Percentiles rank a stretch among this genome's conserved stretches.
Conservation (phyloP, 225 moss, liverwort and hornwort species). For the Ulota crispa region DNA sequence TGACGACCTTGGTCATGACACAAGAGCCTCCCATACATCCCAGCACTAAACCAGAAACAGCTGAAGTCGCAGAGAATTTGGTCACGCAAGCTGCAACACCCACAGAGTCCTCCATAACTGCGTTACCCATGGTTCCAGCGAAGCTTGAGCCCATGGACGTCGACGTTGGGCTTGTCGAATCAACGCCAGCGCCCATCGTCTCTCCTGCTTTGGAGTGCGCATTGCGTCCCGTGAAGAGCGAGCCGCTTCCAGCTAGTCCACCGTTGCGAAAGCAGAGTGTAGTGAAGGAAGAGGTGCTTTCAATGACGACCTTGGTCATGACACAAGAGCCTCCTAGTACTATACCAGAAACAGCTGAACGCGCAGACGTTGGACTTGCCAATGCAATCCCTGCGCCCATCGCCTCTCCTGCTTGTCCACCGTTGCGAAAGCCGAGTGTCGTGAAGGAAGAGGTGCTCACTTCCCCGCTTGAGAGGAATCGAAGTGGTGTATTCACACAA, state of each 20-base stretch:
- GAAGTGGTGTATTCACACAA: neutral
- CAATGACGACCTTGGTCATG: neutral
- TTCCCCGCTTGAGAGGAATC: slow-evolving; percentile 3
- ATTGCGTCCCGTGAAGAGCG: slow-evolving; percentile 39
- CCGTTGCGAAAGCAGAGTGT: neutral
- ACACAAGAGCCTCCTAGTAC: neutral
- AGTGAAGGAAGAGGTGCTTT: slow-evolving; percentile 13
- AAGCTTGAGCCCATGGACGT: slow-evolving; percentile 14
- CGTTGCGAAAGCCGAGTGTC: neutral
- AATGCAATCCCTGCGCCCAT: neutral
- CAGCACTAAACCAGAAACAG: neutral
- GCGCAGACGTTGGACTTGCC: slow-evolving; percentile 12
- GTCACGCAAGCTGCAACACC: neutral
- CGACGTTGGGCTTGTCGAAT: neutral
- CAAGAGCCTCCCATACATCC: neutral
- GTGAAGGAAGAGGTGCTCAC: neutral
- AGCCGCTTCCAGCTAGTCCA: slow-evolving; percentile 14
- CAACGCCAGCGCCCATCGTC: no score
- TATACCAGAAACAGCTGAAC: slow-evolving; percentile 8
- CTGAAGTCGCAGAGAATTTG: slow-evolving; percentile 14
- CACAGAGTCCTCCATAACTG: slow-evolving; percentile 30
- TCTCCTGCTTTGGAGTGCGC: neutral
- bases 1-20: slow-evolving; percentile 11
- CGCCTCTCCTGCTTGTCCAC: neutral
- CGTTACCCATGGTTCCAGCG: slow-evolving; percentile 16